A percentile compares a stretch with the other conserved stretches of the same genome.
Conservation (phyloP, 2,329 filamentous ascomycete genomes). For the Hypoxylon sp. region DNA sequence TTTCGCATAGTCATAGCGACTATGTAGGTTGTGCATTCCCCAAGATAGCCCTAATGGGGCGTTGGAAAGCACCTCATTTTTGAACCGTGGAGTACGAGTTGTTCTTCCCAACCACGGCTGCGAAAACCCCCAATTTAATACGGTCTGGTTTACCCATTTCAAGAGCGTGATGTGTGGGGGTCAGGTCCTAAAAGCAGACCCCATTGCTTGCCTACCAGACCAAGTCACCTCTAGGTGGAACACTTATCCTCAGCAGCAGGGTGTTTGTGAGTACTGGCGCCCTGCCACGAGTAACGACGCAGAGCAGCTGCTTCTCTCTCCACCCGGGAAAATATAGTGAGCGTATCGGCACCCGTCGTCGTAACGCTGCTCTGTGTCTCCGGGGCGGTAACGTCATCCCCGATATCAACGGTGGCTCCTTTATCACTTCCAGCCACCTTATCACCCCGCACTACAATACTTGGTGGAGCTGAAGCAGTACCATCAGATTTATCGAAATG, state of each 20-base stretch:
- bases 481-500: constrained; percentile 28
- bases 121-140: neutral
- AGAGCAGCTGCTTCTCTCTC: constrained; percentile 29
- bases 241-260: constrained; percentile 24
- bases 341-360: constrained; percentile 29
- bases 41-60: neutral
- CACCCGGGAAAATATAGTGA: constrained; percentile 20
- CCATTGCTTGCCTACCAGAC: neutral
- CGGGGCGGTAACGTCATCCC: constrained; percentile 8
- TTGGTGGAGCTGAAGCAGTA: neutral
- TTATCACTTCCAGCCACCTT: constrained; percentile 17
- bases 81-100: neutral
- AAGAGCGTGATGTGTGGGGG: neutral
- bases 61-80: neutral
- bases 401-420: constrained; percentile 26
- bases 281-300: constrained; percentile 38
- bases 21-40: neutral
- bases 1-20: constrained; percentile 9
- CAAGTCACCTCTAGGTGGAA: constrained; percentile 10
- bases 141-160: neutral
- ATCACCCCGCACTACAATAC: constrained; percentile 10
- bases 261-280: constrained; percentile 22
- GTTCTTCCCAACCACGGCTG: neutral
- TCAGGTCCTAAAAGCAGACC: constrained; percentile 1
- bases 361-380: constrained; percentile 14